phyloP scores from a whole-genome alignment of 768 basidiomycete genomes.

The Amanita brunnescens region DNA sequence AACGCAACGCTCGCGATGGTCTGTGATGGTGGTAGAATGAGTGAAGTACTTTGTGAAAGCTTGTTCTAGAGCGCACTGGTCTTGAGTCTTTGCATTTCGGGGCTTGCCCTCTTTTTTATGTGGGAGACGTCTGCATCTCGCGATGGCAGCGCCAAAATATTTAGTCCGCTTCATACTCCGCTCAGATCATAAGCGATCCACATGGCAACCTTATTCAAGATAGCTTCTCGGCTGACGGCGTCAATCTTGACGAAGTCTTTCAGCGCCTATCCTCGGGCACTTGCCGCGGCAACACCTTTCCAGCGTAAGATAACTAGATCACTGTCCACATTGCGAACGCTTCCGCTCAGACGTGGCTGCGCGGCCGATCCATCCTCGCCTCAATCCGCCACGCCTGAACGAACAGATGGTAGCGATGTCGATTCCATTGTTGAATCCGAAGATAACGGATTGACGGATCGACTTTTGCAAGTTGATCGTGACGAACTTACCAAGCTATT shows the following conservation, averaged over 20 bases:
- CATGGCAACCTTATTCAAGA: neutral
- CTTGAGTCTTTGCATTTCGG: too few relatives aligned
- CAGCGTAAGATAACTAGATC: neutral
- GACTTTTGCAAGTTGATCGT: slow-evolving; percentile 2
- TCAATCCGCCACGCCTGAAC: neutral
- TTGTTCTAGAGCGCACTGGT: too few relatives aligned
- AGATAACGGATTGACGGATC: neutral
- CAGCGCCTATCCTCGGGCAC: neutral
- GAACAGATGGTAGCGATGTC: neutral
- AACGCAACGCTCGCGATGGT: too few relatives aligned
- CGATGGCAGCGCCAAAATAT: too few relatives aligned
- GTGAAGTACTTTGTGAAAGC: too few relatives aligned
- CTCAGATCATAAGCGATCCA: neutral
- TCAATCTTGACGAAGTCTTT: neutral
- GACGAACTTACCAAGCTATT: slow-evolving; percentile 6
- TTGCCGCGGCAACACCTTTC: neutral
- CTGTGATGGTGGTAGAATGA: too few relatives aligned
- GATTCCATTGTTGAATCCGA: neutral
- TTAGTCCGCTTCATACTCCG: neutral
- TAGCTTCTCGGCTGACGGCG: neutral
- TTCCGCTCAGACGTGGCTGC: neutral
- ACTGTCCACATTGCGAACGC: neutral
- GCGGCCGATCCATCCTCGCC: neutral
- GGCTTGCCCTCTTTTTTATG: too few relatives aligned
- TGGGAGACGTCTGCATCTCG: too few relatives aligned